phyloP scores from a whole-genome alignment of 2,329 filamentous ascomycete species.

The Pyricularia sp. region DNA sequence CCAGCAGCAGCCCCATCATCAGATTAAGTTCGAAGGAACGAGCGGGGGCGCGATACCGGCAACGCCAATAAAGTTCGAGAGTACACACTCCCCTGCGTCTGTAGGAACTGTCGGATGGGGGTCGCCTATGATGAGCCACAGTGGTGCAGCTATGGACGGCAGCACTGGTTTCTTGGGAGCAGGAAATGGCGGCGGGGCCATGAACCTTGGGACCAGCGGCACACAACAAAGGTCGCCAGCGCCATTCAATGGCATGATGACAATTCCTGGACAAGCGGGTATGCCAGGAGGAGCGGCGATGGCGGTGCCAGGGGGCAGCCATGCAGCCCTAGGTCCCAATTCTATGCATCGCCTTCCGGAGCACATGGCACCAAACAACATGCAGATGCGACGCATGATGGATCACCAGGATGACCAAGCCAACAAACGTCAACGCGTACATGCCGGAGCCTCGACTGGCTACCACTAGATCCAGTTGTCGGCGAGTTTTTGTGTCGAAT shows the following conservation, averaged over 20 bases:
- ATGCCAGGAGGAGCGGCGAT: constrained; percentile 8
- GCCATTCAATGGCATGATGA: constrained; percentile 22
- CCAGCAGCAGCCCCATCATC: constrained; percentile 13
- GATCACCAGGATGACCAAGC: constrained; percentile 28
- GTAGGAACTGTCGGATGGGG: constrained; percentile 37
- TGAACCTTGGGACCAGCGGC: constrained; percentile 28
- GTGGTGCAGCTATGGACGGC: background rate
- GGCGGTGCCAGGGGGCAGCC: constrained; percentile 20
- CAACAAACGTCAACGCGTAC: constrained; percentile 45
- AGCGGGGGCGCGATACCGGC: constrained; percentile 10
- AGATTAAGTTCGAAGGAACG: constrained; percentile 13
- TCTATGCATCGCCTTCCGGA: background rate
- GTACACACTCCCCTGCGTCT: constrained; percentile 23
- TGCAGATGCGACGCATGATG: constrained; percentile 16
- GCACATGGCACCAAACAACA: constrained; percentile 6
- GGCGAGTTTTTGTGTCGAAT: background rate
- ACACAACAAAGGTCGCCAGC: constrained; percentile 17
- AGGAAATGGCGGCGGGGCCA: constrained; percentile 29
- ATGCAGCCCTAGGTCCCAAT: constrained; percentile 14
- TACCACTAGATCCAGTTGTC: background rate
- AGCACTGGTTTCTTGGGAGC: constrained; percentile 34
- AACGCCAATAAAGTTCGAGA: constrained; percentile 37
- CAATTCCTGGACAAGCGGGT: constrained; percentile 14
- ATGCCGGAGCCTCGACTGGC: constrained; percentile 16
- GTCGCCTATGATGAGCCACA: constrained; percentile 35